Evolutionary conservation across 1,284 basidiomycete genomes (phyloP).

Genomic region (Cystobasidium sp.): DNA sequence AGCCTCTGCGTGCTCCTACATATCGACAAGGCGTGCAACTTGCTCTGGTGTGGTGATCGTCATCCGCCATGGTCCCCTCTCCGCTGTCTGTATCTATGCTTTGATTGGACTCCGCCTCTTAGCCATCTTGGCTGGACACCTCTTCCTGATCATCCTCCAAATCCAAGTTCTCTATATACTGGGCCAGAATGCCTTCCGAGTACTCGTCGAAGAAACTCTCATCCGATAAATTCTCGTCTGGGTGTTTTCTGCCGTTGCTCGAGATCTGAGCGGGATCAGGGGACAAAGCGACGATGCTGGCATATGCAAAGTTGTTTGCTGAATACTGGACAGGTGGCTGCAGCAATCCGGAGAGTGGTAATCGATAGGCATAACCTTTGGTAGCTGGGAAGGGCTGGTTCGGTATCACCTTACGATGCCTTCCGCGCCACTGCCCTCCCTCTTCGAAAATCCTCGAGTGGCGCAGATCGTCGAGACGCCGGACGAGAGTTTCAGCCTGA

Average conservation of each 20-base stretch:
- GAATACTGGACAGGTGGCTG: neutral
- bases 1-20: constrained; percentile 7
- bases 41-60: constrained; percentile 6
- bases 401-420: too few species aligned
- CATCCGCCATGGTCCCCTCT: neutral
- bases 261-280: neutral
- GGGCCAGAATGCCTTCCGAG: neutral
- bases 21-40: constrained; percentile 11
- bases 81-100: neutral
- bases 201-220: neutral
- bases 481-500: constrained; percentile 19
- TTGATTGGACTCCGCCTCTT: neutral
- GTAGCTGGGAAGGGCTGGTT: neutral
- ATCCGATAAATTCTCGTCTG: neutral
- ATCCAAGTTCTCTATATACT: neutral
- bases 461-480: constrained; percentile 22
- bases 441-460: constrained; percentile 9
- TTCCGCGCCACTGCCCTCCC: too few species aligned
- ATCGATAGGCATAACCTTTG: constrained; percentile 4
- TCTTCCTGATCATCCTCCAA: neutral
- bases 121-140: too few species aligned
- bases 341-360: constrained; percentile 1
- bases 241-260: neutral
- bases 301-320: neutral
- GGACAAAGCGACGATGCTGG: neutral